Percentiles rank a stretch among this genome's conserved stretches.
phyloP scores from a whole-genome alignment of 2,329 filamentous ascomycete genomes.

The Stagonosporopsis cucurbitacearum region DNA sequence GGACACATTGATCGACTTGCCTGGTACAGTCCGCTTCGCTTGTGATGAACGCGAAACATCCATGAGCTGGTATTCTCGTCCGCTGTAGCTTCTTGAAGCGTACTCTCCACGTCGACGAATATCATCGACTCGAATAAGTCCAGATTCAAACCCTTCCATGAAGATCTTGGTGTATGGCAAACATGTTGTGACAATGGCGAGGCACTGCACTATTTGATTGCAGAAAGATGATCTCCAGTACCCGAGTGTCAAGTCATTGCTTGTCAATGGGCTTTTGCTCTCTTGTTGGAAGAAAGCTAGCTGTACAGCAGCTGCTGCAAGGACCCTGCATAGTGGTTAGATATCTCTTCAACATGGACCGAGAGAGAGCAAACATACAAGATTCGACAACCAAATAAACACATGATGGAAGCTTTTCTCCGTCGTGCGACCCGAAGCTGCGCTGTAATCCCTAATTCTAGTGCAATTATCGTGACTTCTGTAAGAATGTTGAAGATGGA shows the following conservation, averaged over 20 bases:
- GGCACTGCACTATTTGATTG: slow-evolving; percentile 32
- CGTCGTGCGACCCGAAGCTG: slow-evolving; percentile 22
- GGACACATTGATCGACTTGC: slow-evolving; percentile 20
- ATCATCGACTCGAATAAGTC: slow-evolving; percentile 32
- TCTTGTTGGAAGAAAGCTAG: slow-evolving; percentile 27
- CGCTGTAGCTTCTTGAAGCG: slow-evolving; percentile 18
- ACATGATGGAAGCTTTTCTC: slow-evolving; percentile 28
- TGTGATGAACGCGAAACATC: slow-evolving; percentile 22
- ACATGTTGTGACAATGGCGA: slow-evolving; percentile 37
- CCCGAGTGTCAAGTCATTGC: slow-evolving; percentile 33
- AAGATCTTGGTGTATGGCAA: slow-evolving; percentile 40
- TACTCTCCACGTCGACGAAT: slow-evolving; percentile 21
- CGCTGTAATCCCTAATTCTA: slow-evolving; percentile 27
- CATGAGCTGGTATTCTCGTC: slow-evolving; percentile 24
- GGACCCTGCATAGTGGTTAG: slow-evolving; percentile 20
- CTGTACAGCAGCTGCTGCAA: slow-evolving; percentile 23
- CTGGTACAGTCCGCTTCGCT: slow-evolving; percentile 2
- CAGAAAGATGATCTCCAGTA: slow-evolving; percentile 37
- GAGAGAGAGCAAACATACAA: slow-evolving; percentile 13
- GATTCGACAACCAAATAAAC: slow-evolving; percentile 28
- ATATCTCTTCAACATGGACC: background rate
- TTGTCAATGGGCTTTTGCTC: slow-evolving; percentile 7
- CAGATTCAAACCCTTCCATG: slow-evolving; percentile 38
- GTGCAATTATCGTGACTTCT: slow-evolving; percentile 29
- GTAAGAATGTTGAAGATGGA: slow-evolving; percentile 28